Evolutionary conservation across 2,329 filamentous ascomycete species (phyloP), one percentile per base, ranked within the genome.

Genomic region (Xenoacremonium recifei): DNA sequence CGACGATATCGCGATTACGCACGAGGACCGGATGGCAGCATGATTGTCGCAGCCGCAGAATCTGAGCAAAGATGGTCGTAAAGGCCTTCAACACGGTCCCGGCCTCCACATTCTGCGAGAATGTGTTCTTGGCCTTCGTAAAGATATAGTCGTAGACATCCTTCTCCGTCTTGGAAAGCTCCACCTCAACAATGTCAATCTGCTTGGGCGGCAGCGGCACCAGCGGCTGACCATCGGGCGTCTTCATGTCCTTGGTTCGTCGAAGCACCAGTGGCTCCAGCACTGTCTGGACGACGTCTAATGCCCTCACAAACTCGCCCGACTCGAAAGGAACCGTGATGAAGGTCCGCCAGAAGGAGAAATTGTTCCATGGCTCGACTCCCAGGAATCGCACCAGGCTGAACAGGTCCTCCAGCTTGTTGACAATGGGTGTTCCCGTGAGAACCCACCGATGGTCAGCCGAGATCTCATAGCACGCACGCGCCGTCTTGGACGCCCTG

Each of bases 291-390:
- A 99, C 93, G 2, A 99, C 93, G 60, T 97, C 93, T 6, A 99
- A 74, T 1, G 93, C 93, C 4, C 91, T 84, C 53, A 96, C 82
- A 60, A 95, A 96, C 49, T 99, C 87, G 53, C 93, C 93, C 0
- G 89, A 92, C 64, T 99, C 93, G 51, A 99, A 99, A 0, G 93
- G 93, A 2, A 95, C 85, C 0, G 93, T 99, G 59, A 99, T 97
- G 63, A 99, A 99, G 0, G 93, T 97, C 62, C 91, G 91, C 93
- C 93, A 99, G 68, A 96, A 99, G 0, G 91, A 96, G 64, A 99
- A 99, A 63, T 97, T 97, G 58, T 87, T 93, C 93, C 93, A 99
- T 0, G 93, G 93, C 62, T 97, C 92, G 4, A 99, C 93, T 42
- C 89, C 84, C 10, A 99, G 71, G 67, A 97, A 99, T 3, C 89